Evolutionary conservation across 73 alveolate genomes (phyloP), one percentile per base, ranked within the genome.

Genomic region (Paramecium caudatum): DNA sequence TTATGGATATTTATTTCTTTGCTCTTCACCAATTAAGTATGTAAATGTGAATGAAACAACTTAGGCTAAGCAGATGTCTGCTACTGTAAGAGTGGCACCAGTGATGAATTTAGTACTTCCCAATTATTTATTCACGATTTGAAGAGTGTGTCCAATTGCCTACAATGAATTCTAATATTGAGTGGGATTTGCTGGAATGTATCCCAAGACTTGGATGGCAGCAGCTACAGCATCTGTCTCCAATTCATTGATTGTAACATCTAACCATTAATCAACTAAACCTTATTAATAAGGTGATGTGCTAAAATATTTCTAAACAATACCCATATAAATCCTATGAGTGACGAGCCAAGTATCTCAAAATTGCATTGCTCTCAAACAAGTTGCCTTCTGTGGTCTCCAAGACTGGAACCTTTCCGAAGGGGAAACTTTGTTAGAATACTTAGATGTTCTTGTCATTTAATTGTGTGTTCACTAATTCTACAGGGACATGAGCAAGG

Each of bases 81-180:
- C 99, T 27, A 97, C 82, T 46, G 99, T 93, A 92, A 97, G 47
- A 50, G 65, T 39, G 16, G 94, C 95, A 16, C 99, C 98, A 25
- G 94, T 95, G n/a, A 97, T 27, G 94, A 65, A 96, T 82, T 94
- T 93, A 61, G 94, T 70, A 46, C 82, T 91, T 46, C 92, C 90
- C 39, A 97, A 90, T 16, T 82, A 86, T 61, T 61, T 85, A 85
- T 97, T 94, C n/a, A 97, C 45, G 23, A 90, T 74, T 7, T 41
- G 34, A 17, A 97, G 81, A 78, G 74, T 47, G 33, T 90, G 90
- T 82, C 84, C 92, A 65, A 95, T 47, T 46, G 45, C 84, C 23
- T 82, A 65, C 34, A 61, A 47, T 23, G 92, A 90, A 34, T 50
- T 49, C 48, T 91, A 46, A 82, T 36, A 93, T 47, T 50, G 49